Conservation (phyloP, 192 early-diverging fungal genomes). For the Geranomyces michiganensis region DNA sequence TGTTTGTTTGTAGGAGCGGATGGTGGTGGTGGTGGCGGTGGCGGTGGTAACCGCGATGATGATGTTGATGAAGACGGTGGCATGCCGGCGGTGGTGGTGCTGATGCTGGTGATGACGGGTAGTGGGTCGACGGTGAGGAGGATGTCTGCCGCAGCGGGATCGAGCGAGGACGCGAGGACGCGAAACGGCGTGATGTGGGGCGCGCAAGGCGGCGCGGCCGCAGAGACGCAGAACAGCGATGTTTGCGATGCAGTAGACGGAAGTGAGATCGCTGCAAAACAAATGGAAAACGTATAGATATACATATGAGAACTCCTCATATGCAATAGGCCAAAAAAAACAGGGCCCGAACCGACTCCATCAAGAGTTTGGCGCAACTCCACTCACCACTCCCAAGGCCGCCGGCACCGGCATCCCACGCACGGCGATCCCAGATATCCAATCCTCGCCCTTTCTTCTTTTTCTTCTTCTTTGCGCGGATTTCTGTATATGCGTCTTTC, state of each 20-base stretch:
- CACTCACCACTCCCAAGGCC: neutral
- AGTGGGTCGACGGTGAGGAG: constrained; percentile 19
- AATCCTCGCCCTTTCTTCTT: constrained; percentile 1
- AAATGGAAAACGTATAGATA: too few relatives aligned
- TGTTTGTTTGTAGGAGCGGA: too few relatives aligned
- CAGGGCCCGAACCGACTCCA: too few relatives aligned
- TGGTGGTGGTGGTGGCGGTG: neutral
- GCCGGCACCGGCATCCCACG: constrained; percentile 18
- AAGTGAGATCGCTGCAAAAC: too few relatives aligned
- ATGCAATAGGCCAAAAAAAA: too few relatives aligned
- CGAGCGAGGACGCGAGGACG: constrained; percentile 17
- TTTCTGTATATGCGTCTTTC: too few relatives aligned
- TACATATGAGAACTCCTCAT: too few relatives aligned
- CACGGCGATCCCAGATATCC: constrained; percentile 25
- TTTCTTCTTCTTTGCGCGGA: too few relatives aligned
- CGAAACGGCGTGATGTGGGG: constrained; percentile 5
- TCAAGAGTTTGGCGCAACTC: too few relatives aligned
- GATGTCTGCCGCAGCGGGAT: constrained; percentile 1
- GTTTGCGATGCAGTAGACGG: neutral
- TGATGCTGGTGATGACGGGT: neutral
- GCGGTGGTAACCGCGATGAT: neutral
- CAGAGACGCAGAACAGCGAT: neutral
- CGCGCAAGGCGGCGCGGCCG: neutral
- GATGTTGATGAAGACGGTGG: neutral
- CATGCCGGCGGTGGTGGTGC: neutral